phyloP scores from a whole-genome alignment of 495 filamentous ascomycete species.

The Aspergillus olivimuriae region DNA sequence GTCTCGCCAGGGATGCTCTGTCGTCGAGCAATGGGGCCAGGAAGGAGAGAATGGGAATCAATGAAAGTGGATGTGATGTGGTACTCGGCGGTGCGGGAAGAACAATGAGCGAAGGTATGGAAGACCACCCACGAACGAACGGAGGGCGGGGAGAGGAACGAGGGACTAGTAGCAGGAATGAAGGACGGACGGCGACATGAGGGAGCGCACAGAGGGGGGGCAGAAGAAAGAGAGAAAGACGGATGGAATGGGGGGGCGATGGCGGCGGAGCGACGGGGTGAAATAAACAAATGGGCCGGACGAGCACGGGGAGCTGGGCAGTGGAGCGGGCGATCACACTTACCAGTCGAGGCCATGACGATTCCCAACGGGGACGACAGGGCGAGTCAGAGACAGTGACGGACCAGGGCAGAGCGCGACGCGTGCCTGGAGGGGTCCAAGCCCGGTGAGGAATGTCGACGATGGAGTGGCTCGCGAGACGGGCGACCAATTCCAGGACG shows the following conservation, averaged over 20 bases:
- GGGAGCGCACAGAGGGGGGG: constrained; percentile 4
- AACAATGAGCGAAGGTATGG: constrained; percentile 3
- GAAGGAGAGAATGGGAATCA: not conserved
- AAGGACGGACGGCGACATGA: constrained; percentile 13
- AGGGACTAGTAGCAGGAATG: constrained; percentile 17
- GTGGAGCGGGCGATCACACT: constrained; percentile 29
- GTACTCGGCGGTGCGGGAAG: not conserved
- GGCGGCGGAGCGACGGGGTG: constrained; percentile 21
- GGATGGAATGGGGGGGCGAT: constrained; percentile 20
- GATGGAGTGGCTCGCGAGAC: constrained; percentile 36
- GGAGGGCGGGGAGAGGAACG: constrained; percentile 10
- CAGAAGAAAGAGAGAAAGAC: constrained; percentile 9
- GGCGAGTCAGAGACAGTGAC: constrained; percentile 16
- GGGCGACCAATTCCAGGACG: constrained; percentile 1
- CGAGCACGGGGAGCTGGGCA: constrained; percentile 22
- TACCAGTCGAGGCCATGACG: constrained; percentile 37
- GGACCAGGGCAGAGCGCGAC: constrained; percentile 25
- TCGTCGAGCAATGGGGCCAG: no score
- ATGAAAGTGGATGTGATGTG: not conserved
- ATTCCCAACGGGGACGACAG: constrained; percentile 16
- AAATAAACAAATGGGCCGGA: constrained; percentile 39
- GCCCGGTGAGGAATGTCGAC: constrained; percentile 44
- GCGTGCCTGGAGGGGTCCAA: constrained; percentile 31
- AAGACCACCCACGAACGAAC: no score
- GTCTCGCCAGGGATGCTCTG: constrained; percentile 11